Evolutionary conservation across 345 rosid genomes (phyloP).

Genomic region (Dovyalis caffra): DNA sequence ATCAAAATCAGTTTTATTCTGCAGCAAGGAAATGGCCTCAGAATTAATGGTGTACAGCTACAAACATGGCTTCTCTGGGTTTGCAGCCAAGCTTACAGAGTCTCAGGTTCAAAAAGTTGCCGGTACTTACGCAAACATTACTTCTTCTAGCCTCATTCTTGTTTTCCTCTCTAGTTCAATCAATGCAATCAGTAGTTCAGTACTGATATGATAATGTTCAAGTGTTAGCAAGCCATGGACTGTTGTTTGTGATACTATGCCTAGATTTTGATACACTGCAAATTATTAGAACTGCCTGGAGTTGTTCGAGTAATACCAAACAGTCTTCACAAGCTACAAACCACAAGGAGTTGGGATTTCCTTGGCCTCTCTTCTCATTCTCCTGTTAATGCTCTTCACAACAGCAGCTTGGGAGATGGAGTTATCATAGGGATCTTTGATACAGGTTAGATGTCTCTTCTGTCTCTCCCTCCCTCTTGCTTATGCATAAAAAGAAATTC

Average conservation of each 20-base stretch:
- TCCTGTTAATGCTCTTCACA: constrained; percentile 37
- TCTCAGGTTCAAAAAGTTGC: constrained; percentile 53
- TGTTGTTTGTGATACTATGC: no score
- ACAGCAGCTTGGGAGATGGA: constrained; percentile 58
- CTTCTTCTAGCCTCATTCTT: no score
- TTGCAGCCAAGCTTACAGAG: constrained; percentile 66
- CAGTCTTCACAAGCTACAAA: constrained; percentile 49
- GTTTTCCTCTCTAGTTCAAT: no score
- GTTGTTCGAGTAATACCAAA: constrained; percentile 57
- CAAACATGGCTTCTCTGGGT: constrained; percentile 73
- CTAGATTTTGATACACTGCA: no score
- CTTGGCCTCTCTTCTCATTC: constrained; percentile 47
- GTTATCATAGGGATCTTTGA: constrained; percentile 59
- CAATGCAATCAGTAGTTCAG: no score
- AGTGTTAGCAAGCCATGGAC: no score
- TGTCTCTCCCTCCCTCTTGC: no score
- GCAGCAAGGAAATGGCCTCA: constrained; percentile 53
- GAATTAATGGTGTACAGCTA: constrained; percentile 62
- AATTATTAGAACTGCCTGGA: constrained; percentile 42
- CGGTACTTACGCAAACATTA: constrained; percentile 27
- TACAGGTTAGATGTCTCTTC: constrained; percentile 20
- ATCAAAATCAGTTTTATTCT: constrained; percentile 16
- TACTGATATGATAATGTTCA: neutral
- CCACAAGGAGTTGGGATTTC: constrained; percentile 66
- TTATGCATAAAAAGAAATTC: no score